These are phyloP conservation scores for Mycena leptocephala DNA, from an alignment of 768 basidiomycete species.

Conservation along the genomic window DNA sequence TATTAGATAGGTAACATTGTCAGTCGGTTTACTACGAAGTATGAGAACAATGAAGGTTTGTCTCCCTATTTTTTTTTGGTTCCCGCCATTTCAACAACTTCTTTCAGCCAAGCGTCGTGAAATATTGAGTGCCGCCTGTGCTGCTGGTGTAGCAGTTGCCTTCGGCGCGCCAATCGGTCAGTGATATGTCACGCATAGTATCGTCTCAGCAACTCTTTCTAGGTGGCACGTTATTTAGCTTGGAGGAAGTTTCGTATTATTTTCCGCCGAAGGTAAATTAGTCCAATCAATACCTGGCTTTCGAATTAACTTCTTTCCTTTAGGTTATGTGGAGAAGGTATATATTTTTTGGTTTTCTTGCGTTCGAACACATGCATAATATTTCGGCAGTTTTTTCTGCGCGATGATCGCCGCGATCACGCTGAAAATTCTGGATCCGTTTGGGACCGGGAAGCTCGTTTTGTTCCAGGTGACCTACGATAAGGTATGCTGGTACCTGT, in stretches of 20 bases:
- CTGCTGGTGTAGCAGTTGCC: constrained; percentile 97
- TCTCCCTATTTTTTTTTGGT: background rate
- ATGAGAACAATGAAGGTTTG: constrained; percentile 93
- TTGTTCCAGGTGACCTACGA: constrained; percentile 94
- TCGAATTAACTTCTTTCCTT: constrained; percentile 4
- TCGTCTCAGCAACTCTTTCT: background rate
- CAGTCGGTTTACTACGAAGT: constrained; percentile 89
- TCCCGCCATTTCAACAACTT: background rate
- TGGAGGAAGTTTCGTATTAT: constrained; percentile 97
- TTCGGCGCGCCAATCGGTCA: constrained; percentile 95
- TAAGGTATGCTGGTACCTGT: constrained; percentile 63
- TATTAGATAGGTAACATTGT: constrained; percentile 82
- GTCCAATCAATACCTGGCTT: background rate
- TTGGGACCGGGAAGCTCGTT: constrained; percentile 95
- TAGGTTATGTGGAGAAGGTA: constrained; percentile 96
- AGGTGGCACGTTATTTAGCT: constrained; percentile 86
- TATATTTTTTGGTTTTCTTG: constrained; percentile 22
- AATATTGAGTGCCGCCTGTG: constrained; percentile 95
- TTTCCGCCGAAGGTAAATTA: constrained; percentile 89
- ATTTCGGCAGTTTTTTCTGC: constrained; percentile 89
- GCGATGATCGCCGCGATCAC: constrained; percentile 98
- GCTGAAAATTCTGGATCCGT: constrained; percentile 93
- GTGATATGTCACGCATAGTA: background rate
- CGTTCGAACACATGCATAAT: constrained; percentile 47
- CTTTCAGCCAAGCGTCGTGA: constrained; percentile 90